These are phyloP conservation scores for Beta vulgaris DNA, from an alignment of 148 eudicot genomes.

Conservation along the genomic window DNA sequence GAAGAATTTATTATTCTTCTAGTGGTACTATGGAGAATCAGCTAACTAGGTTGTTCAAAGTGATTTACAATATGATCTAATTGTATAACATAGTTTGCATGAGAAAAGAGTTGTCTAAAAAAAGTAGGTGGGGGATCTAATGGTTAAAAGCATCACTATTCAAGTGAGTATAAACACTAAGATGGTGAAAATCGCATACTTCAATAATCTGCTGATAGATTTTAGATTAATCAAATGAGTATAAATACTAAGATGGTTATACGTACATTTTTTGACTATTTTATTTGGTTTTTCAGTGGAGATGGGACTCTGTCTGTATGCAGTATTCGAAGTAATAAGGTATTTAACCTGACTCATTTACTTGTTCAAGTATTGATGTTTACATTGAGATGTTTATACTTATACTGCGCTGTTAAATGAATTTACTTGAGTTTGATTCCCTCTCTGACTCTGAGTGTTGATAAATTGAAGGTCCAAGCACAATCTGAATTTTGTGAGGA, in stretches of 20 bases:
- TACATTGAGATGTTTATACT: neutral
- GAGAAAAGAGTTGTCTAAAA: neutral
- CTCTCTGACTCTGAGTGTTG: neutral
- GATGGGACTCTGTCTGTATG: slow-evolving; percentile 95
- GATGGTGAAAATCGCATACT: too few species aligned
- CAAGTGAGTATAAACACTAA: too few species aligned
- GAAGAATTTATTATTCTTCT: neutral
- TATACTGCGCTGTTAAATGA: slow-evolving; percentile 4
- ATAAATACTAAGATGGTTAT: too few species aligned
- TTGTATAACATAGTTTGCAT: neutral
- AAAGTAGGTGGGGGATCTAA: neutral
- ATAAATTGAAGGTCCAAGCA: slow-evolving; percentile 59
- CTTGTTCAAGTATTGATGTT: slow-evolving; percentile 7
- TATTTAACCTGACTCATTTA: slow-evolving; percentile 20
- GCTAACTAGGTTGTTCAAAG: neutral
- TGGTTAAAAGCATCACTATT: neutral
- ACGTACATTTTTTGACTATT: too few species aligned
- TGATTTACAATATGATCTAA: neutral
- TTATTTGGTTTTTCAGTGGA: slow-evolving; percentile 51
- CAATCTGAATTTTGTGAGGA: slow-evolving; percentile 95
- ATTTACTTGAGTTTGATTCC: slow-evolving; percentile 6
- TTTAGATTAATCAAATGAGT: too few species aligned
- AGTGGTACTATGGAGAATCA: neutral
- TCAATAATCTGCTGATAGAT: too few species aligned
- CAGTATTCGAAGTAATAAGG: slow-evolving; percentile 90